Evolutionary conservation across 2,329 filamentous ascomycete genomes (phyloP).

Genomic region (Arachnomyces sp.): DNA sequence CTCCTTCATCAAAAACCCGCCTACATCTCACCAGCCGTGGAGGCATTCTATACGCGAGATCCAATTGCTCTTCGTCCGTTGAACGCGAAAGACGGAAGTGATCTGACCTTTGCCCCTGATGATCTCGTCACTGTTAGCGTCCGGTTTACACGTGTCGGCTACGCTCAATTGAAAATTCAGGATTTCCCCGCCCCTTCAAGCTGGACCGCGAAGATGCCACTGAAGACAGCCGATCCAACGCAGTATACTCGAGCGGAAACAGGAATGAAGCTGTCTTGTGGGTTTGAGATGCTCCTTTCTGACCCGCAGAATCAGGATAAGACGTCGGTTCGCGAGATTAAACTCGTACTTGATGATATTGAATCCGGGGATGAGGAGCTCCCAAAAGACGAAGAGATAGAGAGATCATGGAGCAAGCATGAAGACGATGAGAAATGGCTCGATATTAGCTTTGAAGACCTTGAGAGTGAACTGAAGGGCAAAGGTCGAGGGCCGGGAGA

Average conservation of each 20-base stretch:
- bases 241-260: conserved; percentile 47
- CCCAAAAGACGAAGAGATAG: conserved; percentile 66
- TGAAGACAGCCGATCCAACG: conserved; percentile 36
- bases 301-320: conserved; percentile 61
- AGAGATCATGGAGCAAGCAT: conserved; percentile 53
- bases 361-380: conserved; percentile 61
- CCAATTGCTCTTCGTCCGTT: conserved; percentile 65
- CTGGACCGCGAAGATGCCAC: conserved; percentile 41
- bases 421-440: conserved; percentile 87
- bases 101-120: conserved; percentile 59
- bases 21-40: conserved; percentile 72
- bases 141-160: conserved; percentile 79
- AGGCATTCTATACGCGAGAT: conserved; percentile 88
- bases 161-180: conserved; percentile 82
- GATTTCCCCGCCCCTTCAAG: conserved; percentile 60
- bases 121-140: conserved; percentile 75
- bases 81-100: conserved; percentile 44
- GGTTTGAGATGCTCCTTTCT: conserved; percentile 77
- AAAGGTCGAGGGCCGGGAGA: conserved; percentile 35
- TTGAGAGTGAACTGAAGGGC: conserved; percentile 68
- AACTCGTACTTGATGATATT: conserved; percentile 66
- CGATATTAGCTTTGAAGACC: conserved; percentile 81
- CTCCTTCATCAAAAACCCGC: conserved; percentile 67
- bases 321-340: conserved; percentile 63
- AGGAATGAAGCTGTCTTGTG: conserved; percentile 84